phyloP scores from a whole-genome alignment of 768 basidiomycete species.

The Floccularia luteovirens region DNA sequence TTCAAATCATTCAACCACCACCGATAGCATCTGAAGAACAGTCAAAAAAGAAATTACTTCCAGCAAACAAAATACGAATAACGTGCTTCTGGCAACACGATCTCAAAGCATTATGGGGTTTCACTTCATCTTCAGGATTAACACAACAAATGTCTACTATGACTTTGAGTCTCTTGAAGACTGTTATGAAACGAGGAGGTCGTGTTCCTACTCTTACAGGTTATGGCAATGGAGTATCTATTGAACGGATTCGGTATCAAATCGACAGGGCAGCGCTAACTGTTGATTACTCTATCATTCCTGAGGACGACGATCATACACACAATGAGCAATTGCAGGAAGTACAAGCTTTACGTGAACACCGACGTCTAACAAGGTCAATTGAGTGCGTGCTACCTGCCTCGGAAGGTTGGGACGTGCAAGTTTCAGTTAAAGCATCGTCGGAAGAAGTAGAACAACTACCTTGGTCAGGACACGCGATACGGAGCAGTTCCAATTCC shows the following conservation, averaged over 20 bases:
- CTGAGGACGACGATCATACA: conserved; percentile 54
- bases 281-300: conserved; percentile 78
- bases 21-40: conserved; percentile 17
- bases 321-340: conserved; percentile 33
- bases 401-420: conserved; percentile 81
- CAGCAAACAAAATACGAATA: conserved; percentile 50
- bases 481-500: conserved; percentile 29
- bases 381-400: conserved; percentile 78
- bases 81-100: conserved; percentile 97
- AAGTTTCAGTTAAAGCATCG: conserved; percentile 66
- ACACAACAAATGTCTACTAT: conserved; percentile 84
- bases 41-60: conserved; percentile 23
- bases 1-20: conserved; percentile 55
- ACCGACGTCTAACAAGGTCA: conserved; percentile 62
- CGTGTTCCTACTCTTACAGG: conserved; percentile 70
- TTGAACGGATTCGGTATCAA: conserved; percentile 76
- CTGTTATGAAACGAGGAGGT: conserved; percentile 67
- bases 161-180: conserved; percentile 73
- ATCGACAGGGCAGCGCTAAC: conserved; percentile 76
- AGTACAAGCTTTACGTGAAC: conserved; percentile 56
- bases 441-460: conserved; percentile 63
- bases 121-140: conserved; percentile 49
- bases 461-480: conserved; percentile 65
- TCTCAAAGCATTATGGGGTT: conserved; percentile 79
- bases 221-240: conserved; percentile 75